phyloP scores from a whole-genome alignment of 23 red algal genomes.

The Gracilaria vermiculophylla region DNA sequence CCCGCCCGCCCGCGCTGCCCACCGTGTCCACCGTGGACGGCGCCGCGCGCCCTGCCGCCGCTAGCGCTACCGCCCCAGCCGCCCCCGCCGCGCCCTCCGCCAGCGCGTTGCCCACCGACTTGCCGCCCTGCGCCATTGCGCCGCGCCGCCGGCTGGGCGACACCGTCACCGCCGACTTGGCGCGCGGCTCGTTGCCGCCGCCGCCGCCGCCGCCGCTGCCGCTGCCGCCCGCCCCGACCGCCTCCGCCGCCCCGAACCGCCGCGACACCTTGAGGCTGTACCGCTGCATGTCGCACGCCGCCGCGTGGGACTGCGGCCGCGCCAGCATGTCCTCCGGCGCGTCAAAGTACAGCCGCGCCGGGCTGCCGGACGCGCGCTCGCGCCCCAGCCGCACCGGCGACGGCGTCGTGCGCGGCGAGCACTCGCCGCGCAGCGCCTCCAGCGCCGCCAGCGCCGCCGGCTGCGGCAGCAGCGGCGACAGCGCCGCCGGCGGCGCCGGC shows the following conservation, averaged over 20 bases:
- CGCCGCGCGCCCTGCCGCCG: too few relatives aligned
- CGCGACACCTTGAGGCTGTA: slow-evolving; percentile 63
- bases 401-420: slow-evolving; percentile 34
- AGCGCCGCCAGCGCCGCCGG: too few relatives aligned
- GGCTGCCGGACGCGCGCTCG: background rate
- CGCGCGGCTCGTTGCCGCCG: slow-evolving; percentile 9
- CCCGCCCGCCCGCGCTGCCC: slow-evolving; percentile 49
- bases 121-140: background rate
- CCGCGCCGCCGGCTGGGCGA: slow-evolving; percentile 38
- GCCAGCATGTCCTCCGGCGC: slow-evolving; percentile 61
- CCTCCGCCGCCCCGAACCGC: slow-evolving; percentile 22
- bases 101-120: slow-evolving; percentile 14
- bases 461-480: slow-evolving; percentile 11
- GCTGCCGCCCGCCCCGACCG: background rate
- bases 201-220: background rate
- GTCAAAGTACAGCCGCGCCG: slow-evolving; percentile 56
- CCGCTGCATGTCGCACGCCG: slow-evolving; percentile 57
- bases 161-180: slow-evolving; percentile 56
- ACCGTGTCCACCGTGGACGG: slow-evolving; percentile 65
- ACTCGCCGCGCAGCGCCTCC: background rate
- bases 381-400: slow-evolving; percentile 32
- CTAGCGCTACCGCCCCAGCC: too few relatives aligned
- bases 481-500: background rate
- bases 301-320: slow-evolving; percentile 54
- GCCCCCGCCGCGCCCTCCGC: background rate